Conservation (phyloP, 23 red algal species). For the Cyanidioschyzon merolae region DNA sequence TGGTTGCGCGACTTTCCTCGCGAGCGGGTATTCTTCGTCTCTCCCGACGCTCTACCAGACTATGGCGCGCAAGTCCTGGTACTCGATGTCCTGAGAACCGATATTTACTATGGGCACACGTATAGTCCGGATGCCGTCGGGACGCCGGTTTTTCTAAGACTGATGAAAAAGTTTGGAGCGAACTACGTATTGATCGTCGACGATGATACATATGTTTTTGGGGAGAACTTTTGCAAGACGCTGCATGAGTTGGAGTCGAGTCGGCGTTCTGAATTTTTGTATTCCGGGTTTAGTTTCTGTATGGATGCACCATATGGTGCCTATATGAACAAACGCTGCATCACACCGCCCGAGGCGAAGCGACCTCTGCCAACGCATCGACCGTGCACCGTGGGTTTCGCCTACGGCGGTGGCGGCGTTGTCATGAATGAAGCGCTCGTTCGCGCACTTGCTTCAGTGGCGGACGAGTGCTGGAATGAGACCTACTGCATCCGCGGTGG, state of each 20-base stretch:
- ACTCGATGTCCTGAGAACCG: neutral
- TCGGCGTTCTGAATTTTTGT: neutral
- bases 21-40: constrained; percentile 7
- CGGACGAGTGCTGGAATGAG: constrained; percentile 2
- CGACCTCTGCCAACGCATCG: neutral
- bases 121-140: constrained; percentile 12
- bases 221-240: constrained; percentile 11
- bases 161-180: neutral
- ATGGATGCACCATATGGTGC: constrained; percentile 8
- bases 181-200: constrained; percentile 3
- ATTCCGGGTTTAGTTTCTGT: constrained; percentile 10
- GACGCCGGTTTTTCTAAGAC: neutral
- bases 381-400: constrained; percentile 9
- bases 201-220: constrained; percentile 9
- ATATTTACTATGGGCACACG: constrained; percentile 10
- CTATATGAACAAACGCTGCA: constrained; percentile 1
- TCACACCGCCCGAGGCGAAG: neutral
- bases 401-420: constrained; percentile 11
- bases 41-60: neutral
- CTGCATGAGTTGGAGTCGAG: neutral
- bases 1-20: constrained; percentile 17
- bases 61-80: neutral
- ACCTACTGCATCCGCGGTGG: constrained; percentile 12
- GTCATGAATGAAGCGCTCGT: constrained; percentile 13
- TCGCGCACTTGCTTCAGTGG: neutral